Percentiles rank a stretch among this genome's conserved stretches.
Conservation (phyloP, 352 stramenopile genomes). For the Pythium chondricola region DNA sequence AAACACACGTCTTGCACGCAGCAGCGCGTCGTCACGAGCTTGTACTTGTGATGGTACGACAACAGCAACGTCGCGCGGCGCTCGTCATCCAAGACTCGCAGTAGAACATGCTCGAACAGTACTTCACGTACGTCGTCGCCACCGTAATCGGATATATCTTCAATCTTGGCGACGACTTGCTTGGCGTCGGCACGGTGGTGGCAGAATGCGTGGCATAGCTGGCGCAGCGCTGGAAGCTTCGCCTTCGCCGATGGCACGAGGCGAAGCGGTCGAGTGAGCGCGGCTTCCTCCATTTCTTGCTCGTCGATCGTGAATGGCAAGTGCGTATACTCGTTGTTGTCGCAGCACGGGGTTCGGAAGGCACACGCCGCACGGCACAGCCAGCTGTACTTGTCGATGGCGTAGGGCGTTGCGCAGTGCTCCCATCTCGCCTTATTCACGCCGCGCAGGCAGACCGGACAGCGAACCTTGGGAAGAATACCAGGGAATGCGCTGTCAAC, state of each 20-base stretch:
- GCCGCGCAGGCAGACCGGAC: slow-evolving; percentile 28
- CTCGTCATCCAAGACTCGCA: slow-evolving; percentile 32
- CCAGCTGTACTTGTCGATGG: slow-evolving; percentile 15
- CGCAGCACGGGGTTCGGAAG: slow-evolving; percentile 21
- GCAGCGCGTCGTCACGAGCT: slow-evolving; percentile 20
- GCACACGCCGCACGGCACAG: slow-evolving; percentile 16
- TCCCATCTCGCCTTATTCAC: slow-evolving; percentile 23
- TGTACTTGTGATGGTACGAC: slow-evolving; percentile 23
- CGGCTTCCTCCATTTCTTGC: slow-evolving; percentile 12
- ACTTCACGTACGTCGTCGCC: slow-evolving; percentile 16
- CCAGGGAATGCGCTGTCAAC: slow-evolving; percentile 28
- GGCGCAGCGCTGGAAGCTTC: slow-evolving; percentile 9
- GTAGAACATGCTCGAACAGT: slow-evolving; percentile 15
- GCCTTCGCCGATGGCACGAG: slow-evolving; percentile 8
- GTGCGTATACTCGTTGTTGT: slow-evolving; percentile 21
- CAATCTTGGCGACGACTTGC: slow-evolving; percentile 8
- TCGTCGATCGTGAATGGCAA: slow-evolving; percentile 12
- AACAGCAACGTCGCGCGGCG: slow-evolving; percentile 37
- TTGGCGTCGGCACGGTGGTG: slow-evolving; percentile 11
- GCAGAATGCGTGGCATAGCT: slow-evolving; percentile 11
- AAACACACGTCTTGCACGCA: slow-evolving; percentile 30
- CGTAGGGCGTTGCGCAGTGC: slow-evolving; percentile 1
- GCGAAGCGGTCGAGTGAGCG: slow-evolving; percentile 9
- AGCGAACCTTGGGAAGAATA: slow-evolving; percentile 33
- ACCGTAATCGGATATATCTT: slow-evolving; percentile 4